Conservation (phyloP, 2,329 filamentous ascomycete species). For the Sporothrix dimorphospora region DNA sequence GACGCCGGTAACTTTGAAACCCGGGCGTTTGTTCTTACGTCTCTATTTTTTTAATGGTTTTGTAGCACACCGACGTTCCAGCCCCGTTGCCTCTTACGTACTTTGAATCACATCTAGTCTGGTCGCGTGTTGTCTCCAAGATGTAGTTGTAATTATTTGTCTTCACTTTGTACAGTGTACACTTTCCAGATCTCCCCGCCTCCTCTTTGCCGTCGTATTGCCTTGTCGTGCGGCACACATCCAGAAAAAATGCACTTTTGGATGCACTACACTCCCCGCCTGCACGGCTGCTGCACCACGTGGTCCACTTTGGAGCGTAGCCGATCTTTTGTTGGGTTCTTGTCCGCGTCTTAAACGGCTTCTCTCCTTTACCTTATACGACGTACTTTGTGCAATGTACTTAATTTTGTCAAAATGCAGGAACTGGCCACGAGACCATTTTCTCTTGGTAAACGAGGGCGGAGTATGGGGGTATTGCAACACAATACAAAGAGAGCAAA, state of each 20-base stretch:
- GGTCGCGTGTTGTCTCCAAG: background rate
- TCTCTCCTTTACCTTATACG: background rate
- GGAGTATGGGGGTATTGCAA: background rate
- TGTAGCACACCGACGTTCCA: background rate
- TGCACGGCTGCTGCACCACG: conserved; percentile 5
- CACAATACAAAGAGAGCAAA: background rate
- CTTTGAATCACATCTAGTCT: background rate
- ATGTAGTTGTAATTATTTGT: background rate
- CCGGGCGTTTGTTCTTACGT: background rate
- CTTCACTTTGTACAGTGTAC: background rate
- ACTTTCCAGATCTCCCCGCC: background rate
- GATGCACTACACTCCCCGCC: conserved; percentile 6
- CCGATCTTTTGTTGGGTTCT: background rate
- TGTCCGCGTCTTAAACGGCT: background rate
- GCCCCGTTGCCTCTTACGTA: conserved; percentile 18
- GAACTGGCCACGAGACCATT: conserved; percentile 28
- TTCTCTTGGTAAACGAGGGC: background rate
- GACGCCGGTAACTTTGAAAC: background rate
- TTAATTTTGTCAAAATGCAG: conserved; percentile 11
- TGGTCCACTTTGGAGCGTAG: conserved; percentile 16
- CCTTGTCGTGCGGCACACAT: background rate
- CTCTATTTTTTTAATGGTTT: background rate
- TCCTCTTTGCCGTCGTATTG: conserved; percentile 6
- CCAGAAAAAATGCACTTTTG: background rate
- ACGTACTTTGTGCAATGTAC: background rate